Percentiles rank a stretch among this genome's conserved stretches.
Evolutionary conservation across 1,284 basidiomycete species (phyloP).

Genomic region (Golubevia sp.): DNA sequence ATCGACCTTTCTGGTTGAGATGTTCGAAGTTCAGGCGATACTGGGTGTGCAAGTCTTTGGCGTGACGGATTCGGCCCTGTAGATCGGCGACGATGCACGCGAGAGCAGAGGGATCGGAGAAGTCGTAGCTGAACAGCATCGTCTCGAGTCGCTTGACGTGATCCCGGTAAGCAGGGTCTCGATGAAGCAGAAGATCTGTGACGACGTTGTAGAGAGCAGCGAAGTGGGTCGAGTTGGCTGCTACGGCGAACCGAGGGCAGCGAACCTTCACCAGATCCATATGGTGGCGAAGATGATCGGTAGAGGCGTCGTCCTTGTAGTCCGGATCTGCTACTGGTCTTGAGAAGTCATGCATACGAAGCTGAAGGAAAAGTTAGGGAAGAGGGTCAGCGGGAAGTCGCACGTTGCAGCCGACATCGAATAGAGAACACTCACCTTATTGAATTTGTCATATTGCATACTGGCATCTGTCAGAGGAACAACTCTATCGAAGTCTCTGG

Average conservation of each 20-base stretch:
- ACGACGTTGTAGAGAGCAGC: slow-evolving; percentile 84
- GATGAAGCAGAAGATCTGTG: slow-evolving; percentile 83
- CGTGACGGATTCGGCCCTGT: slow-evolving; percentile 74
- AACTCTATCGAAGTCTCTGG: slow-evolving; percentile 70
- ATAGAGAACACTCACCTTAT: slow-evolving; percentile 61
- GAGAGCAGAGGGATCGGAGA: slow-evolving; percentile 75
- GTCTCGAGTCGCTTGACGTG: slow-evolving; percentile 67
- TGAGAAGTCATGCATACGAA: slow-evolving; percentile 71
- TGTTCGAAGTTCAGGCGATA: slow-evolving; percentile 59
- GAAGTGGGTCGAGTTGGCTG: slow-evolving; percentile 84
- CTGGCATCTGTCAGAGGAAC: slow-evolving; percentile 85
- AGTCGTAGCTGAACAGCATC: slow-evolving; percentile 87
- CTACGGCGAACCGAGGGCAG: slow-evolving; percentile 77
- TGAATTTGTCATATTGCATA: slow-evolving; percentile 92
- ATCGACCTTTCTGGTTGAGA: slow-evolving; percentile 66
- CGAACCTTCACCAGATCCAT: slow-evolving; percentile 81
- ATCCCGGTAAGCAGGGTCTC: slow-evolving; percentile 71
- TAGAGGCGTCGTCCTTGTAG: slow-evolving; percentile 47
- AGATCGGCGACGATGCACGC: slow-evolving; percentile 74
- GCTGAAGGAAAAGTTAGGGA: neutral
- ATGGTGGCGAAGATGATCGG: slow-evolving; percentile 77
- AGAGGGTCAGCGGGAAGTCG: neutral
- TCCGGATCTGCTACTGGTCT: slow-evolving; percentile 64
- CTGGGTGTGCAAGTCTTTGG: slow-evolving; percentile 33
- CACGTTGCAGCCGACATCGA: slow-evolving; percentile 1